Conservation (phyloP, 345 rosid species). For the Psidium guajava region DNA sequence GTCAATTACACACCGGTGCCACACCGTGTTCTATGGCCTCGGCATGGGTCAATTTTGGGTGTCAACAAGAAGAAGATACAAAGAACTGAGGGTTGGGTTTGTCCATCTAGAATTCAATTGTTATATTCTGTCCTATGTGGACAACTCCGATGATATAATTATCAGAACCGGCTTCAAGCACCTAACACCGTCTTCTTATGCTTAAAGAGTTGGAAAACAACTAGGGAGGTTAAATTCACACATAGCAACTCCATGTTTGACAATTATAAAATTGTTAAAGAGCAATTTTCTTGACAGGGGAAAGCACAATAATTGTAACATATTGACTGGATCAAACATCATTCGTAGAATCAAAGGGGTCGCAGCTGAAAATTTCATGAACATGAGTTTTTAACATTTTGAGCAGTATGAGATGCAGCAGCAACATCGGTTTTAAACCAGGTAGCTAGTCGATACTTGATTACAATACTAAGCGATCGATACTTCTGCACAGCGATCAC, state of each 20-base stretch:
- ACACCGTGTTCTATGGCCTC: no score
- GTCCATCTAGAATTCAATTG: no score
- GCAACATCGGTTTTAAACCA: neutral
- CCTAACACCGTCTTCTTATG: no score
- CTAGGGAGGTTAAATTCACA: neutral
- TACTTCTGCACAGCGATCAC: conserved; percentile 14
- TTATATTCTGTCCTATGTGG: no score
- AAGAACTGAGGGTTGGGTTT: no score
- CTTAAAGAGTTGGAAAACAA: no score
- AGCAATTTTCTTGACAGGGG: neutral
- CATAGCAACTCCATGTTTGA: neutral
- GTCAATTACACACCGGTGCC: no score
- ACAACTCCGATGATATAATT: no score
- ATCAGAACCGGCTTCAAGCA: no score
- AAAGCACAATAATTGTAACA: neutral
- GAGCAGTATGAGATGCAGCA: neutral
- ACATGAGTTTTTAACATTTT: neutral
- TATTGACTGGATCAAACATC: neutral
- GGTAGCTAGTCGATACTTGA: neutral
- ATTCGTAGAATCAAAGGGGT: neutral
- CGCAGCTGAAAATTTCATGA: neutral
- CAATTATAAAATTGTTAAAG: neutral
- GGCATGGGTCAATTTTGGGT: no score
- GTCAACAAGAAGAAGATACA: no score
- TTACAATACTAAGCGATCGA: neutral